phyloP scores from a whole-genome alignment of 352 stramenopile species.

The Phytophthora fragariaefolia region DNA sequence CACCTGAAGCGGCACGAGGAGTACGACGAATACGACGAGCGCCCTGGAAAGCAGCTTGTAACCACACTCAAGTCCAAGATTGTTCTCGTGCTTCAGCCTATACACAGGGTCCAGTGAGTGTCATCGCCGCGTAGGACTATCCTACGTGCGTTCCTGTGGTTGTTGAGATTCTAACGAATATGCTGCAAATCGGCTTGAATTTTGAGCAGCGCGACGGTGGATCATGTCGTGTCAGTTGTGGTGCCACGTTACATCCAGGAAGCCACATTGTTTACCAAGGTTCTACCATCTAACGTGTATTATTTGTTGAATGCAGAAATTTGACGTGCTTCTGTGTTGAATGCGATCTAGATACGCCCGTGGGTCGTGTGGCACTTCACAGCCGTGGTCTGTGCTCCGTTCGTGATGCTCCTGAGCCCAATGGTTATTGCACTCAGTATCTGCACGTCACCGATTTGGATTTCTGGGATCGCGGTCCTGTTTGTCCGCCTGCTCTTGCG shows the following conservation, averaged over 20 bases:
- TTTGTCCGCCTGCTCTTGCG: constrained; percentile 55
- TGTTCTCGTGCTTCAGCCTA: constrained; percentile 39
- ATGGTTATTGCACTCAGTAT: constrained; percentile 82
- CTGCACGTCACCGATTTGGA: constrained; percentile 81
- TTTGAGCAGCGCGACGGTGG: constrained; percentile 35
- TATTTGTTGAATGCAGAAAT: too few relatives aligned
- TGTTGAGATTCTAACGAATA: constrained; percentile 19
- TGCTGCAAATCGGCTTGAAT: too few relatives aligned
- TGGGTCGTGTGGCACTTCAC: constrained; percentile 80
- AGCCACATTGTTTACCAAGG: constrained; percentile 47
- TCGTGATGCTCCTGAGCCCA: constrained; percentile 73
- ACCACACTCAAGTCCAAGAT: constrained; percentile 60
- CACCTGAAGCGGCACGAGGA: constrained; percentile 73
- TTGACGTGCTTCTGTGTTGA: neutral
- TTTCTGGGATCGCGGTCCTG: constrained; percentile 60
- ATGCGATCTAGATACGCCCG: constrained; percentile 43
- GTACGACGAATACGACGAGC: constrained; percentile 43
- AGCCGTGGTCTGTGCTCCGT: constrained; percentile 70
- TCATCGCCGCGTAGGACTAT: constrained; percentile 15
- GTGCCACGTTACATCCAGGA: constrained; percentile 50
- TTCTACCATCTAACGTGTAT: too few relatives aligned
- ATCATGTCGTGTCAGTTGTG: constrained; percentile 41
- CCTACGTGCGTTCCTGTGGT: neutral
- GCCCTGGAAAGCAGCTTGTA: constrained; percentile 39
- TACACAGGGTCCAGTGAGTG: constrained; percentile 60